Percentiles rank a stretch among this genome's conserved stretches.
Conservation (phyloP, 257 asterid genomes). For the Craterostigma plantagineum region DNA sequence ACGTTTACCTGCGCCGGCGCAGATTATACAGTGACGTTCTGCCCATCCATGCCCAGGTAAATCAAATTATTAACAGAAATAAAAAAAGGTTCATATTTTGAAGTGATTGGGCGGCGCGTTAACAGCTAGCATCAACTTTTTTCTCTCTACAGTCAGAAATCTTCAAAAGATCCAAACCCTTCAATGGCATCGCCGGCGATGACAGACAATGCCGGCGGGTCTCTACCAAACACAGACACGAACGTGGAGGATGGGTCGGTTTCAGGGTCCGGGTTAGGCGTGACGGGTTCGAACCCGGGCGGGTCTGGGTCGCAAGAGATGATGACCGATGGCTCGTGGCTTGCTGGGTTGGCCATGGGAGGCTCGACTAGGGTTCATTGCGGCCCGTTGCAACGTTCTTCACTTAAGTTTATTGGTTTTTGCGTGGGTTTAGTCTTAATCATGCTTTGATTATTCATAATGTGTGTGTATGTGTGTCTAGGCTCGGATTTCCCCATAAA, state of each 20-base stretch:
- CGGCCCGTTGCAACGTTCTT: not conserved
- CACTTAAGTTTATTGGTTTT: no score
- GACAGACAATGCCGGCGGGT: not conserved
- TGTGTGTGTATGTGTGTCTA: not conserved
- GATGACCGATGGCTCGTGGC: constrained; percentile 1
- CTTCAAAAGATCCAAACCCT: not conserved
- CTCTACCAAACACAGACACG: not conserved
- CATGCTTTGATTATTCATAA: not conserved
- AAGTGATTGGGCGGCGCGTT: no score
- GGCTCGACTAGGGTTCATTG: not conserved
- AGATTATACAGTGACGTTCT: constrained; percentile 73
- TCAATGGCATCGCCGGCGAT: not conserved
- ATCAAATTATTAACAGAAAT: not conserved
- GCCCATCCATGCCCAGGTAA: constrained; percentile 81
- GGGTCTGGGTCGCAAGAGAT: constrained; percentile 1
- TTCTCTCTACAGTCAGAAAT: constrained; percentile 3
- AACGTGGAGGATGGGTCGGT: constrained; percentile 4
- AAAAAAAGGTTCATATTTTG: not conserved
- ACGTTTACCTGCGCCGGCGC: constrained; percentile 88
- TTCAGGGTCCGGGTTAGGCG: not conserved
- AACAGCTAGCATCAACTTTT: not conserved
- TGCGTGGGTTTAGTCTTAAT: no score
- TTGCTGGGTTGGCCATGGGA: constrained; percentile 1
- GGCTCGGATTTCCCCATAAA: no score
- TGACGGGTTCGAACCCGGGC: not conserved